Conservation (phyloP, 441 rosid genomes). For the Arabidopsis hybrid region DNA sequence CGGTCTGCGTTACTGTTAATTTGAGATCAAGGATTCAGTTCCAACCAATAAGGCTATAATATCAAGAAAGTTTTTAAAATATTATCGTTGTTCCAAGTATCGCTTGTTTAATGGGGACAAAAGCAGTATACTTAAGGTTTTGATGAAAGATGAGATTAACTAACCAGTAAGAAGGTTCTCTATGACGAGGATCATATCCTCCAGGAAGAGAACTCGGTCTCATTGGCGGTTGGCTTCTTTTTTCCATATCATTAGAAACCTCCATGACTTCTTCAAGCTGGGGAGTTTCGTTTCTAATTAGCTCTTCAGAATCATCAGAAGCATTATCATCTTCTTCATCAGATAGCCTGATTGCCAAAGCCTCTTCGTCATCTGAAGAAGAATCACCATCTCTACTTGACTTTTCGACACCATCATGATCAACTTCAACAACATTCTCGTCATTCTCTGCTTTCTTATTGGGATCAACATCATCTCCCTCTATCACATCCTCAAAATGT, state of each 20-base stretch:
- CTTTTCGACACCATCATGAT: constrained; percentile 40
- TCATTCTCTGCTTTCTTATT: constrained; percentile 44
- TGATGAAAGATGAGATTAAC: constrained; percentile 27
- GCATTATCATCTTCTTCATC: constrained; percentile 58
- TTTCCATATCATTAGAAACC: constrained; percentile 44
- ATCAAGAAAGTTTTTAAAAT: not conserved
- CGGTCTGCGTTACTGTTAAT: constrained; percentile 82
- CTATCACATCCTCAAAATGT: constrained; percentile 85
- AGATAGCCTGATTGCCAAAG: constrained; percentile 52
- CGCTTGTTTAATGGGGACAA: not conserved
- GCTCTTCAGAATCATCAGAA: constrained; percentile 64
- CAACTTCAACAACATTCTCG: constrained; percentile 41
- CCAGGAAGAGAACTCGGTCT: constrained; percentile 64
- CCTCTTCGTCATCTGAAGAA: constrained; percentile 72
- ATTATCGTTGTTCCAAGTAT: not conserved
- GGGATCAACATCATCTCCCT: constrained; percentile 61
- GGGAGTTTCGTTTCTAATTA: constrained; percentile 51
- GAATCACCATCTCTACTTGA: constrained; percentile 53
- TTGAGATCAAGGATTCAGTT: constrained; percentile 20
- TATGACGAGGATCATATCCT: constrained; percentile 89
- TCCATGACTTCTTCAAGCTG: constrained; percentile 44
- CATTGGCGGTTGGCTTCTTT: constrained; percentile 43
- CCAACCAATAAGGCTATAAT: constrained; percentile 1
- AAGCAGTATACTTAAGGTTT: not conserved
- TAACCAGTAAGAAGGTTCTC: constrained; percentile 96